Conservation (phyloP, 2,329 filamentous ascomycete species). For the Scedosporium minutisporum region DNA sequence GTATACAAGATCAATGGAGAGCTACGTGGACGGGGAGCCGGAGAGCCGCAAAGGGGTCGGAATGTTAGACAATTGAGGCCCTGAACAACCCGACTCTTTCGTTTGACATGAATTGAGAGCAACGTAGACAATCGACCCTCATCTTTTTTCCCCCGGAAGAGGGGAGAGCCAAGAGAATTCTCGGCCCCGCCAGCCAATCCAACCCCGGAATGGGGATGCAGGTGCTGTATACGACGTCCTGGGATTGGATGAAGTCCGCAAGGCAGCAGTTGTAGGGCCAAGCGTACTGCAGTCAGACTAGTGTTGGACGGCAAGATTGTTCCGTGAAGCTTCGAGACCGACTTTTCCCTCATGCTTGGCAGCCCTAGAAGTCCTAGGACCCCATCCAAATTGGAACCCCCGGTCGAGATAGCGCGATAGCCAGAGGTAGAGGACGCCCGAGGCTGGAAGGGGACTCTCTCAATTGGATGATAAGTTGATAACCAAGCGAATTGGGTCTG, state of each 20-base stretch:
- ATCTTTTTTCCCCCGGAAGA: background rate
- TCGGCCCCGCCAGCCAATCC: conserved; percentile 2
- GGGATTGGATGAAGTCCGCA: conserved; percentile 3
- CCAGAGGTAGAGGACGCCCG: background rate
- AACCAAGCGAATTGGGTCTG: no score
- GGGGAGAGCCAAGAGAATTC: background rate
- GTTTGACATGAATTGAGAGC: background rate
- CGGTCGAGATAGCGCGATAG: background rate
- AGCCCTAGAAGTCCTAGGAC: background rate
- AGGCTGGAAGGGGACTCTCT: background rate
- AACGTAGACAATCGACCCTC: background rate
- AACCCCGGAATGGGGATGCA: background rate
- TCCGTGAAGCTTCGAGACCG: conserved; percentile 5
- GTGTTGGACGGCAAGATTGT: background rate
- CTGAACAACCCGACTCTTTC: background rate
- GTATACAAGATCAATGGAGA: background rate
- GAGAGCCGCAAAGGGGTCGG: background rate
- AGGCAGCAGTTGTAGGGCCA: background rate
- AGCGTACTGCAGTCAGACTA: conserved; percentile 3
- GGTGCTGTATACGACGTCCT: background rate
- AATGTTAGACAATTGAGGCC: background rate
- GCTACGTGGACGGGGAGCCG: background rate
- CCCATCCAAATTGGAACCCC: background rate
- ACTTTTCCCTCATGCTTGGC: background rate
- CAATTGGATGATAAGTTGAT: no score